Conservation (phyloP, 257 asterid species). For the Primulina tabacum region DNA sequence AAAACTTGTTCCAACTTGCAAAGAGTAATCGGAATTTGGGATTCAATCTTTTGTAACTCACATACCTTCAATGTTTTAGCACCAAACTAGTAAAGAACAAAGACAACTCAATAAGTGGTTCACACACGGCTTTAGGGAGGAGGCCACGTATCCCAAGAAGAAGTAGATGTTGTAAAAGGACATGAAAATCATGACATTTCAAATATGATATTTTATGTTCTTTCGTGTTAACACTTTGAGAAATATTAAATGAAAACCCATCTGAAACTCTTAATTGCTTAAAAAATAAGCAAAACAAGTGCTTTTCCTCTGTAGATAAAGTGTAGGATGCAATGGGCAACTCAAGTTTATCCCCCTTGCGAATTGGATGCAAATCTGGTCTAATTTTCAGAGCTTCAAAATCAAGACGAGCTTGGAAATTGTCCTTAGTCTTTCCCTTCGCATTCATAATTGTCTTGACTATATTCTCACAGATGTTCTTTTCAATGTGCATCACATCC, state of each 20-base stretch:
- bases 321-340: too few relatives aligned
- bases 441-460: background rate
- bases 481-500: background rate
- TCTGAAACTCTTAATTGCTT: background rate
- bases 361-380: too few relatives aligned
- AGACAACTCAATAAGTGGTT: background rate
- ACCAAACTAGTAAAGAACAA: background rate
- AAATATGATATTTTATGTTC: conserved; percentile 14
- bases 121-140: background rate
- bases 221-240: background rate
- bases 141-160: conserved; percentile 3
- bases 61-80: too few relatives aligned
- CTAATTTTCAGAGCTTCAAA: too few relatives aligned
- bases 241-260: conserved; percentile 20
- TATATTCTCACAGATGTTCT: background rate
- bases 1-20: too few relatives aligned
- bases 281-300: conserved; percentile 2
- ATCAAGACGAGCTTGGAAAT: background rate
- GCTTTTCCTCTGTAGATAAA: too few relatives aligned
- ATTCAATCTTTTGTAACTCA: too few relatives aligned
- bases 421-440: background rate
- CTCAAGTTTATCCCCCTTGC: too few relatives aligned
- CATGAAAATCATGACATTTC: conserved; percentile 22
- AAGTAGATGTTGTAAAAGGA: conserved; percentile 9
- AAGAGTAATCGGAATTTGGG: too few relatives aligned